Percentiles rank a stretch among this genome's conserved stretches.
Conservation (phyloP, 208 protist genomes). For the Herpetomonas samuelpessoai region DNA sequence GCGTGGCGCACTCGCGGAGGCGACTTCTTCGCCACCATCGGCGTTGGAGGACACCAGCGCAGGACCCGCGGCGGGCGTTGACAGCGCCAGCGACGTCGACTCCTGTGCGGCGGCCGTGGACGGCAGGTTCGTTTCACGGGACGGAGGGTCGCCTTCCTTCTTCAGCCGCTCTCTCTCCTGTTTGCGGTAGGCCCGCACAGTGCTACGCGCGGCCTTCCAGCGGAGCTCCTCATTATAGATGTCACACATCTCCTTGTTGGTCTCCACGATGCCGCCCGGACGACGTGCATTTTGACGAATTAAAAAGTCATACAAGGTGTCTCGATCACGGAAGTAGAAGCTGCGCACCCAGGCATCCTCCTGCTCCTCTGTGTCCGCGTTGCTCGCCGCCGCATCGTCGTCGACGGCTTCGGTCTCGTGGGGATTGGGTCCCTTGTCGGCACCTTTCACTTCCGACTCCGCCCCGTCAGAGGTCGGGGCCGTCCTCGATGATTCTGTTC, state of each 20-base stretch:
- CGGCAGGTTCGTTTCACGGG: not conserved
- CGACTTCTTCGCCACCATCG: not conserved
- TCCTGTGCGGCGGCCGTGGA: not conserved
- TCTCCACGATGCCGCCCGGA: constrained; percentile 35
- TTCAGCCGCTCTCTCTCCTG: constrained; percentile 17
- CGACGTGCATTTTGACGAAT: constrained; percentile 7
- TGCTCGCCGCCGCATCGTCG: too few species aligned
- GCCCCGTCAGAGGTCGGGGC: too few species aligned
- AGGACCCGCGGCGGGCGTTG: not conserved
- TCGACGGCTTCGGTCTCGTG: not conserved
- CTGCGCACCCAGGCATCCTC: constrained; percentile 17
- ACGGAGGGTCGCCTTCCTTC: not conserved
- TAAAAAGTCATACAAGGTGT: constrained; percentile 21
- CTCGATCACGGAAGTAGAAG: constrained; percentile 20
- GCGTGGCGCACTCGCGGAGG: not conserved
- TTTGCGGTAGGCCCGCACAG: constrained; percentile 24
- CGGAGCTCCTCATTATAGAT: constrained; percentile 37
- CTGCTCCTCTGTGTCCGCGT: constrained; percentile 9
- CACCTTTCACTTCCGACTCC: too few species aligned
- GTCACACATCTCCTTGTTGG: constrained; percentile 52
- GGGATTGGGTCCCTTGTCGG: too few species aligned
- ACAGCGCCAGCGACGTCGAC: too few species aligned
- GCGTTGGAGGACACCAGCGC: not conserved
- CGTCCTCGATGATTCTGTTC: too few species aligned
- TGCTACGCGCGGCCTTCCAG: constrained; percentile 32